Percentiles rank a stretch among this genome's conserved stretches.
These are phyloP conservation scores for Scutellaria baicalensis DNA, from an alignment of 257 asterid species.

Conservation along the genomic window DNA sequence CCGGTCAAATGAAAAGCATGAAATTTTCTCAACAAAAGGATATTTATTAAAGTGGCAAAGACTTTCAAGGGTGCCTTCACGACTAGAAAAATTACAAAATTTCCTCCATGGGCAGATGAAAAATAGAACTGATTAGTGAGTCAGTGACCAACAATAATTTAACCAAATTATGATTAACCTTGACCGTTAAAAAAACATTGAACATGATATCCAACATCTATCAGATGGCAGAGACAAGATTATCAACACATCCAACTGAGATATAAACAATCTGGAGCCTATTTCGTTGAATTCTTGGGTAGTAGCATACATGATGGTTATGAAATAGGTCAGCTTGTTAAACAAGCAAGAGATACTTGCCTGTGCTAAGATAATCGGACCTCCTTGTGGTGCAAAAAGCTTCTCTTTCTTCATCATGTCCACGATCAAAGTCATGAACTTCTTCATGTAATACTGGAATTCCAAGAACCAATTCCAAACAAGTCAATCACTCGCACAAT, in stretches of 20 bases:
- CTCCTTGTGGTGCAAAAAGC: constrained; percentile 84
- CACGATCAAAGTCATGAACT: constrained; percentile 66
- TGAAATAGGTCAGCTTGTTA: background rate
- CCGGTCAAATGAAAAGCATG: background rate
- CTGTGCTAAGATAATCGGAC: constrained; percentile 87
- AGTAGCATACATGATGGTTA: background rate
- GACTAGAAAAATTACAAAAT: too few relatives aligned
- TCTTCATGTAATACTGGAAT: constrained; percentile 73
- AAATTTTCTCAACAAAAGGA: too few relatives aligned
- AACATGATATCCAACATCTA: background rate
- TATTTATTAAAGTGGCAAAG: too few relatives aligned
- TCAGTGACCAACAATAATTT: background rate
- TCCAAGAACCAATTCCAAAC: constrained; percentile 22
- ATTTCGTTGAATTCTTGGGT: background rate
- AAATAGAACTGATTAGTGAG: too few relatives aligned
- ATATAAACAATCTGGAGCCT: background rate
- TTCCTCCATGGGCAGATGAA: too few relatives aligned
- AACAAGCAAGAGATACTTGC: constrained; percentile 27
- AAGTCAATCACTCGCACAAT: background rate
- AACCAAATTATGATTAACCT: background rate
- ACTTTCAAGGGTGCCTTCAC: too few relatives aligned
- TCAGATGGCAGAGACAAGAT: background rate
- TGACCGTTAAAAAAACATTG: background rate
- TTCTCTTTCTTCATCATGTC: constrained; percentile 73
- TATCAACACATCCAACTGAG: background rate